These are phyloP conservation scores for Amanita phalloides DNA, from an alignment of 768 basidiomycete genomes.

Conservation along the genomic window DNA sequence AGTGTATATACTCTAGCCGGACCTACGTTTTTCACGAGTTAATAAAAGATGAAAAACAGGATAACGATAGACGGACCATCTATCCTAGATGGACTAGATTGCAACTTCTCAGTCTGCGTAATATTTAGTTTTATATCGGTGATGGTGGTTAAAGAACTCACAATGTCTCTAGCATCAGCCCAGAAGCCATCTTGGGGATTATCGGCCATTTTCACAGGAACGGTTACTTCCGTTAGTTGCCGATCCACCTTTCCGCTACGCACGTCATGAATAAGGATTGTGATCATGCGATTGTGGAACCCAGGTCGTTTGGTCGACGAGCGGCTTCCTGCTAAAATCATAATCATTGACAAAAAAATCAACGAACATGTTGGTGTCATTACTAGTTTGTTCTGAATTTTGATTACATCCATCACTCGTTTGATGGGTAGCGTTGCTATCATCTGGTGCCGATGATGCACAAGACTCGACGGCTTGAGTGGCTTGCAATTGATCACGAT, in stretches of 20 bases:
- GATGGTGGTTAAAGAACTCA: constrained; percentile 14
- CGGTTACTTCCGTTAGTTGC: constrained; percentile 55
- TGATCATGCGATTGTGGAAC: constrained; percentile 36
- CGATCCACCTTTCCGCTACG: constrained; percentile 43
- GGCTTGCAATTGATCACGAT: background rate
- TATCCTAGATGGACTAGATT: constrained; percentile 51
- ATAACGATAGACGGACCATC: constrained; percentile 37
- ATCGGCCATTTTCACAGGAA: constrained; percentile 40
- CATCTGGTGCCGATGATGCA: background rate
- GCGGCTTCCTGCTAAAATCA: background rate
- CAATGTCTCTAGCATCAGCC: constrained; percentile 60
- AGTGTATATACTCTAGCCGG: constrained; percentile 56
- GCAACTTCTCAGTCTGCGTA: constrained; percentile 38
- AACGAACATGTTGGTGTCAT: background rate
- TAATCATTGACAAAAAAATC: background rate
- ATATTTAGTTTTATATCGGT: background rate
- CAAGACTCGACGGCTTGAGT: background rate
- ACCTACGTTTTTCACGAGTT: constrained; percentile 25
- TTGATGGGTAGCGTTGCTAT: background rate
- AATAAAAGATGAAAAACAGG: background rate
- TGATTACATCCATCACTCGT: background rate
- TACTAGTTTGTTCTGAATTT: background rate
- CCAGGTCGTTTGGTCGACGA: constrained; percentile 1
- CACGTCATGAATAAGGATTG: constrained; percentile 55
- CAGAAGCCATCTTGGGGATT: constrained; percentile 49